These are phyloP conservation scores for Niveomyces coronatus DNA, from an alignment of 2,329 filamentous ascomycete genomes.

Conservation along the genomic window DNA sequence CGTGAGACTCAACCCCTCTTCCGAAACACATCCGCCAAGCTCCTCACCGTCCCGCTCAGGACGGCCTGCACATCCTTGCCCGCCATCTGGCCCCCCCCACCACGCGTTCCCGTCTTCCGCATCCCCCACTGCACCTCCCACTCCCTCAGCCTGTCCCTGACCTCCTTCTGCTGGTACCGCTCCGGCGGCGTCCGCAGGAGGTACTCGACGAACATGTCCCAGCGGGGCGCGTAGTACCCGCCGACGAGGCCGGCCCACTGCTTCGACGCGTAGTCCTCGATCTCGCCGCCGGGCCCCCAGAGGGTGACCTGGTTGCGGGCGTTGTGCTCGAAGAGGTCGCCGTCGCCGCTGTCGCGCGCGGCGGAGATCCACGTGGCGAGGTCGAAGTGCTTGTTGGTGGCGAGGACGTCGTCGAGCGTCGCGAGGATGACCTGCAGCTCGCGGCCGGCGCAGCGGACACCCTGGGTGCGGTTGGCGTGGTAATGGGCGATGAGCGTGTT, in stretches of 20 bases:
- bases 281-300: constrained; percentile 30
- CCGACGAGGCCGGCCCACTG: constrained; percentile 33
- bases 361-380: constrained; percentile 3
- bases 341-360: constrained; percentile 7
- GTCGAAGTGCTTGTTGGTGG: constrained; percentile 4
- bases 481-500: constrained; percentile 23
- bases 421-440: constrained; percentile 3
- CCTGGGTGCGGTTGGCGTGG: constrained; percentile 12
- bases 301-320: constrained; percentile 37
- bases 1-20: too few relatives aligned
- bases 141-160: constrained; percentile 1
- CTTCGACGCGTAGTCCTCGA: constrained; percentile 37
- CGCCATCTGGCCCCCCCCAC: not conserved
- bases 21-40: constrained; percentile 3
- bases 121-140: constrained; percentile 6
- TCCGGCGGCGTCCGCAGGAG: constrained; percentile 12
- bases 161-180: constrained; percentile 2
- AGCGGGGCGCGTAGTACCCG: constrained; percentile 33
- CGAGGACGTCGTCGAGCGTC: constrained; percentile 7
- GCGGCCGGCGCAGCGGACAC: constrained; percentile 1
- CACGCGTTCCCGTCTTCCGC: constrained; percentile 4
- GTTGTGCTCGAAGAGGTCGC: constrained; percentile 30
- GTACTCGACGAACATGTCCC: constrained; percentile 32
- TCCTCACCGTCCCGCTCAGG: not conserved
- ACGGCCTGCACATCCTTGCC: not conserved